Percentiles rank a stretch among this genome's conserved stretches.
Evolutionary conservation across 257 asterid species (phyloP).

Genomic region (Fraxinus excelsior): DNA sequence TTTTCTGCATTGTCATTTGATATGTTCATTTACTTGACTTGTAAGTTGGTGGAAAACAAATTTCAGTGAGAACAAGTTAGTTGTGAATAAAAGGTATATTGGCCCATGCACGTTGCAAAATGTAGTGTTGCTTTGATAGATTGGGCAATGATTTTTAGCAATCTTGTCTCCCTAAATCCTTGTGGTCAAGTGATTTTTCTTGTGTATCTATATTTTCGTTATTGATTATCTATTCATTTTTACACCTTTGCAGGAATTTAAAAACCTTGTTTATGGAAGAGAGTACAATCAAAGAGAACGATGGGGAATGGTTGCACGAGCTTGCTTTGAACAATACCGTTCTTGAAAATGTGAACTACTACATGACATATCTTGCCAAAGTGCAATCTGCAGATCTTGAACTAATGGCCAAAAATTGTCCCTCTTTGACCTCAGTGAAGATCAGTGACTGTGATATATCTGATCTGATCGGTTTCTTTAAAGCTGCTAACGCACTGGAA

Average conservation of each 20-base stretch:
- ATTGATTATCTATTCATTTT: neutral
- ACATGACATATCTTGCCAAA: conserved; percentile 45
- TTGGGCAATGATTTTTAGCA: neutral
- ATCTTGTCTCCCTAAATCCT: neutral
- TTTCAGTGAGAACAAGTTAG: neutral
- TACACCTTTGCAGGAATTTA: conserved; percentile 37
- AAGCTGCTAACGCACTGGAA: conserved; percentile 45
- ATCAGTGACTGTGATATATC: conserved; percentile 56
- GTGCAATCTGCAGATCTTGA: conserved; percentile 46
- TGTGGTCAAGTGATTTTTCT: neutral
- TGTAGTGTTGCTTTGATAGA: neutral
- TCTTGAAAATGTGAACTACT: conserved; percentile 52
- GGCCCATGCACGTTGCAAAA: neutral
- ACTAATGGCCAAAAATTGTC: conserved; percentile 49
- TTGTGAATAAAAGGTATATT: neutral
- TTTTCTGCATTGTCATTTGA: neutral
- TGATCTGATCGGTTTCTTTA: conserved; percentile 44
- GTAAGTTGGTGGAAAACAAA: neutral
- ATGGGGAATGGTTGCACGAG: conserved; percentile 63
- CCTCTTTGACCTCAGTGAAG: conserved; percentile 46
- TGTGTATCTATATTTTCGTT: neutral
- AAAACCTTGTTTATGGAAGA: conserved; percentile 50
- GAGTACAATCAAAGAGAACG: conserved; percentile 44
- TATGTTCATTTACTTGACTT: neutral
- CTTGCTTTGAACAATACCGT: conserved; percentile 48